Percentiles rank a stretch among this genome's conserved stretches.
Evolutionary conservation across 306 rosid species (phyloP).

Genomic region (Echinosophora koreensis): DNA sequence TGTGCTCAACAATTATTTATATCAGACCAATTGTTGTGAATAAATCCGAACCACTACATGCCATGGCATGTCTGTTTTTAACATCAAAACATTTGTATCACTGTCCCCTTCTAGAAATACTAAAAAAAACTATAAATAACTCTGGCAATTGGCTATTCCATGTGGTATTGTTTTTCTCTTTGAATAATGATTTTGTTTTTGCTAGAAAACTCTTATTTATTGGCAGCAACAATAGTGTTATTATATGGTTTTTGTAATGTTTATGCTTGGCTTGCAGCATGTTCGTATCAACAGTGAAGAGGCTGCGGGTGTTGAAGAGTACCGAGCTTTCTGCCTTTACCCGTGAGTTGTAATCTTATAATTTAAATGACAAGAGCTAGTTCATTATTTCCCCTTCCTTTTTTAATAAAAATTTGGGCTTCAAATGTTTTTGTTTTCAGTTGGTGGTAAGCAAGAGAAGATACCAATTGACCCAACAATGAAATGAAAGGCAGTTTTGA

Average conservation of each 20-base stretch:
- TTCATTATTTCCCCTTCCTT: background rate
- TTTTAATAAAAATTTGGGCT: background rate
- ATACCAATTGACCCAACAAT: conserved; percentile 45
- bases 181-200: conserved; percentile 5
- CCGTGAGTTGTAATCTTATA: conserved; percentile 67
- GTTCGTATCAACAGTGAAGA: conserved; percentile 90
- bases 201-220: conserved; percentile 36
- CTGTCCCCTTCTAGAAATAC: conserved; percentile 43
- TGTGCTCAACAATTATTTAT: conserved; percentile 34
- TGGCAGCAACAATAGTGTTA: background rate
- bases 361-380: background rate
- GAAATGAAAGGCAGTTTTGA: conserved; percentile 44
- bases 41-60: conserved; percentile 47
- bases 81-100: conserved; percentile 44
- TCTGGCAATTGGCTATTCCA: conserved; percentile 26
- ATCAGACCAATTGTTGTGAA: conserved; percentile 28
- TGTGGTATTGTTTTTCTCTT: background rate
- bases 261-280: conserved; percentile 74
- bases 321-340: conserved; percentile 85
- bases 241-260: background rate
- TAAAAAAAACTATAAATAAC: conserved; percentile 25
- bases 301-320: conserved; percentile 95
- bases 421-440: conserved; percentile 30
- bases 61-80: conserved; percentile 51
- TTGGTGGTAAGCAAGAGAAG: conserved; percentile 63